These are phyloP conservation scores for Hyphodiscus sp. DNA, from an alignment of 2,329 filamentous ascomycete species.

Conservation along the genomic window DNA sequence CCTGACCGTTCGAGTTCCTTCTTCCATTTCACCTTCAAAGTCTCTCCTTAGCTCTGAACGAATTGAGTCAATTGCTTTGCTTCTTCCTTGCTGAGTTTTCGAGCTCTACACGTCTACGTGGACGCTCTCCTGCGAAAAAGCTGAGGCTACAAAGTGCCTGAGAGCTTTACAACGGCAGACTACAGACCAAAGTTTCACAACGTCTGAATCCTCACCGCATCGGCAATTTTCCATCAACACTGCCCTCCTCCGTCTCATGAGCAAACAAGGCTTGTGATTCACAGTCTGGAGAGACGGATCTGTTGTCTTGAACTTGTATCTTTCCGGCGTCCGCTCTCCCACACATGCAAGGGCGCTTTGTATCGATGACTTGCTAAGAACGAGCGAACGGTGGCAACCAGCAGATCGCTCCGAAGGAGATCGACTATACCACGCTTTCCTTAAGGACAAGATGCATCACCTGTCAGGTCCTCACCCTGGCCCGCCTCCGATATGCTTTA, in stretches of 20 bases:
- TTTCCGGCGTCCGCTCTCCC: neutral
- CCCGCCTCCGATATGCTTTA: conserved; percentile 42
- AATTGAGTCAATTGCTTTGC: conserved; percentile 5
- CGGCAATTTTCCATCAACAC: neutral
- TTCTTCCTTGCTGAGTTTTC: conserved; percentile 2
- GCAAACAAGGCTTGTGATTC: neutral
- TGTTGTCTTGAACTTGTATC: neutral
- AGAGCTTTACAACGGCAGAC: conserved; percentile 1
- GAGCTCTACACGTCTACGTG: neutral
- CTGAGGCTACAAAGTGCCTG: neutral
- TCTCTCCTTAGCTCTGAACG: conserved; percentile 3
- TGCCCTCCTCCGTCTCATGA: neutral
- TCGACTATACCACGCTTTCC: conserved; percentile 8
- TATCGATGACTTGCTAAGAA: conserved; percentile 15
- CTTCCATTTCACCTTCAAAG: neutral
- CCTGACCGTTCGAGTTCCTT: neutral
- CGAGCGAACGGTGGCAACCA: conserved; percentile 14
- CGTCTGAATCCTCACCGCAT: conserved; percentile 3
- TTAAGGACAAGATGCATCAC: conserved; percentile 10
- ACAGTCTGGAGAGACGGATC: neutral
- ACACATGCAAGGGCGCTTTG: neutral
- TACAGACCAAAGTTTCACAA: conserved; percentile 13
- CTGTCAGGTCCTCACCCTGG: conserved; percentile 6
- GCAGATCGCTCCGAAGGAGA: conserved; percentile 20
- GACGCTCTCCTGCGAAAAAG: neutral